These are phyloP conservation scores for Plasmodium cynomolgi DNA, from an alignment of 169 alveolate species.

Conservation along the genomic window DNA sequence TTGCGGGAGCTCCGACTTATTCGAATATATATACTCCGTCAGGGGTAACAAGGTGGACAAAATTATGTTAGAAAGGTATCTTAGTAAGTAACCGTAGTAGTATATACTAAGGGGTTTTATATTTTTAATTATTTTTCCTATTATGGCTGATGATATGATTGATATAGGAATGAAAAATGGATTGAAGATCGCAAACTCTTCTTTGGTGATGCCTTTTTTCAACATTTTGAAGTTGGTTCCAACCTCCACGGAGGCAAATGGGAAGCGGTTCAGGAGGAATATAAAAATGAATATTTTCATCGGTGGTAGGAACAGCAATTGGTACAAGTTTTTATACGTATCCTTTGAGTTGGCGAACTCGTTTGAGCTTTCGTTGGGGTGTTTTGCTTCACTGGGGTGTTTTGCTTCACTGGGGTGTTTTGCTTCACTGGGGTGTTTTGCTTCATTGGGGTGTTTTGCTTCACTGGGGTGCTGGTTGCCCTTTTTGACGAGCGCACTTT, in stretches of 20 bases:
- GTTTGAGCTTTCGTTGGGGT: constrained; percentile 65
- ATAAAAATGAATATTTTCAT: constrained; percentile 75
- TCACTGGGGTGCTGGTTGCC: background rate
- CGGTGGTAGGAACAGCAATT: constrained; percentile 77
- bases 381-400: no score
- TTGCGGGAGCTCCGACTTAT: constrained; percentile 18
- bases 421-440: background rate
- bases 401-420: background rate
- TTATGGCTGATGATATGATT: constrained; percentile 81
- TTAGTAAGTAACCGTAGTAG: constrained; percentile 56
- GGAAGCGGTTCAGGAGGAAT: constrained; percentile 75
- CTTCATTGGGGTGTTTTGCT: constrained; percentile 37
- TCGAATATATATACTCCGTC: constrained; percentile 68
- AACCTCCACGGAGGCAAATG: constrained; percentile 80
- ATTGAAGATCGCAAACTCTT: constrained; percentile 78
- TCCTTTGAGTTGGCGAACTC: constrained; percentile 73
- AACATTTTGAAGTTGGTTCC: constrained; percentile 82
- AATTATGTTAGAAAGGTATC: constrained; percentile 60
- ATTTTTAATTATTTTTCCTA: constrained; percentile 50
- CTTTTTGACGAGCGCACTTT: constrained; percentile 6
- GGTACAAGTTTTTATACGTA: constrained; percentile 64
- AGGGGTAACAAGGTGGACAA: constrained; percentile 53
- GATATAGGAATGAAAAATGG: constrained; percentile 81
- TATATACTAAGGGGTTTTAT: constrained; percentile 45
- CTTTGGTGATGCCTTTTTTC: constrained; percentile 81